Base-by-base conservation (phyloP, 495 filamentous ascomycete species). In the Pyronema omphalodes region DNA sequence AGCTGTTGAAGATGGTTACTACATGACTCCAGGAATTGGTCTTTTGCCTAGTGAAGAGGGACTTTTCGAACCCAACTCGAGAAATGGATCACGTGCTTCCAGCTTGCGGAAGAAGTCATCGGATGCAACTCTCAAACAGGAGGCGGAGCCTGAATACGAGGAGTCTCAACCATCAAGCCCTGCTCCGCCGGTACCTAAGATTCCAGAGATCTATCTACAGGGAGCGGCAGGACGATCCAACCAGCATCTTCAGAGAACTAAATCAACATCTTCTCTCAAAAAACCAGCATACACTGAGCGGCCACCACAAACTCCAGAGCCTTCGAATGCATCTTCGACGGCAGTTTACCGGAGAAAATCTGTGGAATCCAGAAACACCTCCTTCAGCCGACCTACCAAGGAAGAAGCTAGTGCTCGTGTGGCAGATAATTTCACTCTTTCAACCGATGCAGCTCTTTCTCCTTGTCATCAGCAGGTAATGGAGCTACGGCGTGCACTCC, bases 1-100 rank as follows among this genome's bases (percentile, higher is more conserved):
- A 8, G 3, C 41, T 12, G 8, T 46, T n/a, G 36, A 45, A 40
- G 14, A 39, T n/a, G 54, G 54, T 18, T 57, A 45, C 19, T 63
- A 53, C 33, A 63, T 63, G 52, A 60, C 61, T 14, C 60, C 60
- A 40, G 61, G 61, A 9, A 50, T 63, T 5, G 61, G 60, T n/a
- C 39, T 63, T 35, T 51, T 52, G n/a, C 61, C 60, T 19, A 60
- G 63, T 35, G 61, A 63, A 36, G 61, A 63, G 51, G 44, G 37
- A n/a, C 53, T 62, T 43, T 63, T 63, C 46, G 60, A 59, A 34
- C 54, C 57, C n/a, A 56, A 57, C 12, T 51, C 37, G 9, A 56
- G 48, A 41, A 46, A 56, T 3, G 55, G 43, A 15, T 51, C 52
- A 17, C 44, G 48, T 33, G 40, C 52, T 9, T 52, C 60, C 11